Evolutionary conservation across 1,284 basidiomycete species (phyloP), one percentile per base, ranked within the genome.

Genomic region (Malassezia slooffiae): DNA sequence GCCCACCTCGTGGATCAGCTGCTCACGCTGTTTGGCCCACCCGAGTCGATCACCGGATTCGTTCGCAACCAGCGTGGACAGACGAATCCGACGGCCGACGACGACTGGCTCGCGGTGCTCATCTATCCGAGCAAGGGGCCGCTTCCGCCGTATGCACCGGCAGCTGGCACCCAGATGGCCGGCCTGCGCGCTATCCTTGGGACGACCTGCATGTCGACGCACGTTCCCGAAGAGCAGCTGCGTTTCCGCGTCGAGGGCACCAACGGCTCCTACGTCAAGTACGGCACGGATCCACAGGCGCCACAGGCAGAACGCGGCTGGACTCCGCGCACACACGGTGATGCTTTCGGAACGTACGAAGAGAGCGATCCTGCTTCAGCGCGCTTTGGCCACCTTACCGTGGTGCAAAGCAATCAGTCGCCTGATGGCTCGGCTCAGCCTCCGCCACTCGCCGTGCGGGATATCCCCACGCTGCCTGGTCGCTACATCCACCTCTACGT

Each of bases 231-330:
- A 19, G 60, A 65, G 35, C 63, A 67, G 44, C 54, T 52, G 4
- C 41, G 65, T 3, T 68, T 60, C 46, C 37, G 57, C 1, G 52
- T 68, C 10, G 56, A 65, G 39, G 65, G 62, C 17, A 59, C 55
- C 1, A 43, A 51, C 3, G 65, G 65, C 22, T 50, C 47, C 31
- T 68, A 62, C 53, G 54, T 57, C 29, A 68, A 67, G 52, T 43
- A 43, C 8, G 66, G 63, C 17, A 55, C 52, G 0, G 66, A 68
- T 40, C 66, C 66, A 9, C 66, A 68, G 35, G 66, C 67, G 41
- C 52, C 54, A 33, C 66, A 68, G 43, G 55, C 67, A 40, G 67
- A 67, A 45, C 32, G 40, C 11, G 63, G 63, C 10, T 62, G 58
- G 59, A 56, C 53, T 0, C 63, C 65, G 10, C 22, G 34, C 4